These are phyloP conservation scores for Wickerhamomyces kurtzmanii DNA, from an alignment of 805 yeast species.

Conservation along the genomic window DNA sequence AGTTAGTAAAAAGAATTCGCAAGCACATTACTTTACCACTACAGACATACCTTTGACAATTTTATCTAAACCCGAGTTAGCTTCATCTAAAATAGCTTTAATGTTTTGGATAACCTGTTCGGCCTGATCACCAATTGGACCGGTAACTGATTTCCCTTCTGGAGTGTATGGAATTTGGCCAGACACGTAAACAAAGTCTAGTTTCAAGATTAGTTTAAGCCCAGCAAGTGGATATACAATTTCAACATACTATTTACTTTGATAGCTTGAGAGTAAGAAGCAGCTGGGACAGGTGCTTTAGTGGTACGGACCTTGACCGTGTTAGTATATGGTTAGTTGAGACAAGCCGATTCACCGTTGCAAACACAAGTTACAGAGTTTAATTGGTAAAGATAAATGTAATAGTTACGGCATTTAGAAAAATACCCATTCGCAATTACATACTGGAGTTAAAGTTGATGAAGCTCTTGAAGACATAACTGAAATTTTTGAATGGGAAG, in stretches of 20 bases:
- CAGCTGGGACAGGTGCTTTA: conserved; percentile 93
- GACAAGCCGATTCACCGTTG: too few species aligned
- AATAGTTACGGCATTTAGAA: too few species aligned
- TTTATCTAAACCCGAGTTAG: conserved; percentile 76
- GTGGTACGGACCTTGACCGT: conserved; percentile 49
- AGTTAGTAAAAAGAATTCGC: too few species aligned
- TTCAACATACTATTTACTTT: conserved; percentile 54
- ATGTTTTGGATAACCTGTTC: conserved; percentile 67
- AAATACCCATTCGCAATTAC: too few species aligned
- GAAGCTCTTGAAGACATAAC: conserved; percentile 17
- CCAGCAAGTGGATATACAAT: conserved; percentile 21
- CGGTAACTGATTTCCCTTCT: conserved; percentile 71
- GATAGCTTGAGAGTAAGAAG: conserved; percentile 92
- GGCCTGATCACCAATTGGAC: conserved; percentile 66
- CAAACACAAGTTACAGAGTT: too few species aligned
- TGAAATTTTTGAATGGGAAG: conserved; percentile 8
- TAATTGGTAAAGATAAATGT: too few species aligned
- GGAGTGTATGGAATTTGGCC: conserved; percentile 93
- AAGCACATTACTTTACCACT: too few species aligned
- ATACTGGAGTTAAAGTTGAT: conserved; percentile 25
- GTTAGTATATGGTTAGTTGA: too few species aligned
- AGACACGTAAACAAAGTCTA: conserved; percentile 80
- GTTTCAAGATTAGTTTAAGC: conserved; percentile 12
- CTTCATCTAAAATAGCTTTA: conserved; percentile 65
- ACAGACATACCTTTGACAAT: conserved; percentile 59